Conservation (phyloP, 352 stramenopile species). For the Blastocystis hominis region DNA sequence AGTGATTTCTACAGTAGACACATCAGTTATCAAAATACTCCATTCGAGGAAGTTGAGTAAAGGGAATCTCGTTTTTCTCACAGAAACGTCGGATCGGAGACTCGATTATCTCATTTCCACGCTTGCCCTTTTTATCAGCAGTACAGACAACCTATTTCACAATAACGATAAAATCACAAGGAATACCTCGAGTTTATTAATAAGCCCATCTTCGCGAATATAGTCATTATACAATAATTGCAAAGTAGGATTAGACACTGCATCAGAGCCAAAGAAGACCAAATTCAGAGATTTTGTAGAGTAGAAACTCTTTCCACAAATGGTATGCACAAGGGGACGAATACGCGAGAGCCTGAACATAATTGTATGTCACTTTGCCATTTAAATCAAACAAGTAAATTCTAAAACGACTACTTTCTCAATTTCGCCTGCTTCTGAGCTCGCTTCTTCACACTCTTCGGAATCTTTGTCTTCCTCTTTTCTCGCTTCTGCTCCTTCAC, state of each 20-base stretch:
- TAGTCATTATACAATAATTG: slow-evolving; percentile 44
- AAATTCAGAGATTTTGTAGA: slow-evolving; percentile 49
- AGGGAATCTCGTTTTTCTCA: slow-evolving; percentile 45
- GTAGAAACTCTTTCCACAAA: background rate
- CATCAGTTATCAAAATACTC: background rate
- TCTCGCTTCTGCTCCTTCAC: slow-evolving; percentile 83
- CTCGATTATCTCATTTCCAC: background rate
- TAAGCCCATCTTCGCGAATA: slow-evolving; percentile 33
- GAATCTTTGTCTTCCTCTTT: slow-evolving; percentile 89
- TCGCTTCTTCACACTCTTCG: slow-evolving; percentile 95
- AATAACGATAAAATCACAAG: background rate
- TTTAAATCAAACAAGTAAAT: background rate
- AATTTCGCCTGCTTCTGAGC: slow-evolving; percentile 56
- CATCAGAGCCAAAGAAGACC: slow-evolving; percentile 46
- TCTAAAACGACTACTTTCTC: slow-evolving; percentile 22
- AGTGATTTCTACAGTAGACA: background rate
- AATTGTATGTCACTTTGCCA: background rate
- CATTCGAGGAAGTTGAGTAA: background rate
- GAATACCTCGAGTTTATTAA: slow-evolving; percentile 44
- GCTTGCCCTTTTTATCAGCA: slow-evolving; percentile 40
- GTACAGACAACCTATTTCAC: slow-evolving; percentile 30
- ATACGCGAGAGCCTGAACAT: too few species aligned
- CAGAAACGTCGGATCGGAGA: slow-evolving; percentile 32
- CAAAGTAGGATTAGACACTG: slow-evolving; percentile 26
- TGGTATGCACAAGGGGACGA: too few species aligned